phyloP scores from a whole-genome alignment of 306 rosid species.

The Malus sylvestris region DNA sequence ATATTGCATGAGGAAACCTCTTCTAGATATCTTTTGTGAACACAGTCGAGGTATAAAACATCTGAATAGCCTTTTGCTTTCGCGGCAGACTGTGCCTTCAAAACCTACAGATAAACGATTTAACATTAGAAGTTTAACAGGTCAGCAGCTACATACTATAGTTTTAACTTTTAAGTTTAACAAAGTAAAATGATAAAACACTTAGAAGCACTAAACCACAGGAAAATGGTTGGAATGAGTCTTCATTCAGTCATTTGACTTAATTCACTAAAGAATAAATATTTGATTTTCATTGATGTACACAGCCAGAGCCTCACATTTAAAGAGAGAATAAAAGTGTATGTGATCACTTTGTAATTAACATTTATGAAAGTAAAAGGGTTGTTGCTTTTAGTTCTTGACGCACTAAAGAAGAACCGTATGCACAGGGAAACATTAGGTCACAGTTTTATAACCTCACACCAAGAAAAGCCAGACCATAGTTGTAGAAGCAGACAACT shows the following conservation, averaged over 20 bases:
- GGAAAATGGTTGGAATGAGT: not conserved
- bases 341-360: not conserved
- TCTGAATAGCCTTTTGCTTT: constrained; percentile 91
- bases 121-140: not conserved
- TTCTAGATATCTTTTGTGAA: constrained; percentile 83
- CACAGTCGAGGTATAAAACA: constrained; percentile 88
- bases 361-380: not conserved
- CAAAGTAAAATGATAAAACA: not conserved
- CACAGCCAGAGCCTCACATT: not conserved
- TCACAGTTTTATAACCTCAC: not conserved
- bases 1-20: constrained; percentile 98
- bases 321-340: not conserved
- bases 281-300: not conserved
- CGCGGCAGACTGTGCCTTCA: constrained; percentile 90
- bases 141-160: not conserved
- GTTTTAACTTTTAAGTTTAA: not conserved
- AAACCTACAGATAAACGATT: constrained; percentile 45
- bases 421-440: not conserved
- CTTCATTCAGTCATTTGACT: not conserved
- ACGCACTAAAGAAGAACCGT: not conserved
- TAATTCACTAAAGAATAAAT: not conserved
- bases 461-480: not conserved
- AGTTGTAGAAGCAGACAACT: constrained; percentile 4
- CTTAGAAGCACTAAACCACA: not conserved
- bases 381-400: not conserved